Evolutionary conservation across 805 yeast genomes (phyloP), one percentile per base, ranked within the genome.

Genomic region (Zygoascus flipseniorum): DNA sequence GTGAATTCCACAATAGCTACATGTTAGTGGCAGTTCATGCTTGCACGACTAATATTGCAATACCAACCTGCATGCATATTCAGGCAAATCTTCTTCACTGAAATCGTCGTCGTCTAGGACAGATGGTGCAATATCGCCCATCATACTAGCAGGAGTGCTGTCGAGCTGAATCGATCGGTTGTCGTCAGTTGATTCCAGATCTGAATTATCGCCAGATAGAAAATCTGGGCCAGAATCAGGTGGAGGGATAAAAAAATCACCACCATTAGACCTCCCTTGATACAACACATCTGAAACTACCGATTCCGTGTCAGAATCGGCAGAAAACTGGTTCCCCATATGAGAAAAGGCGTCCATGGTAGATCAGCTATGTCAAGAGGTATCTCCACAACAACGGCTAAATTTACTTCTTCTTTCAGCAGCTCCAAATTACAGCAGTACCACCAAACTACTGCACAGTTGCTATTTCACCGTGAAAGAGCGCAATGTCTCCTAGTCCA

Each of bases 1-100:
- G 55, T 80, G 81, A 28, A 87, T 73, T 1, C 89, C 93, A 71
- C 97, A 89, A 67, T 89, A 89, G 2, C 66, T 62, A 57, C 49
- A 53, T 41, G 32, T 31, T 18, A 48, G 35, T 14, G n/a, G 20
- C n/a, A 14, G 4, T 13, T 16, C 2, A 18, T 23, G 28, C 23
- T n/a, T 42, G 14, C n/a, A 18, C n/a, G 48, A 45, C 16, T 14
- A 10, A n/a, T 11, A 19, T n/a, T 31, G 14, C 52, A 31, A 35
- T 28, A 56, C 64, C 41, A 47, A 62, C 63, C 78, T 69, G 63
- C 82, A 78, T 0, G 81, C 77, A 55, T 76, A 72, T 10, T 71
- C 74, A 0, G 78, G 69, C 44, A 65, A 53, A 23, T 60, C 59
- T 9, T 49, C 59, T 19, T 58, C 63, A 14, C 55, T 55, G 11